These are phyloP conservation scores for Astragalus glycyphyllos DNA, from an alignment of 306 rosid species.

Conservation along the genomic window DNA sequence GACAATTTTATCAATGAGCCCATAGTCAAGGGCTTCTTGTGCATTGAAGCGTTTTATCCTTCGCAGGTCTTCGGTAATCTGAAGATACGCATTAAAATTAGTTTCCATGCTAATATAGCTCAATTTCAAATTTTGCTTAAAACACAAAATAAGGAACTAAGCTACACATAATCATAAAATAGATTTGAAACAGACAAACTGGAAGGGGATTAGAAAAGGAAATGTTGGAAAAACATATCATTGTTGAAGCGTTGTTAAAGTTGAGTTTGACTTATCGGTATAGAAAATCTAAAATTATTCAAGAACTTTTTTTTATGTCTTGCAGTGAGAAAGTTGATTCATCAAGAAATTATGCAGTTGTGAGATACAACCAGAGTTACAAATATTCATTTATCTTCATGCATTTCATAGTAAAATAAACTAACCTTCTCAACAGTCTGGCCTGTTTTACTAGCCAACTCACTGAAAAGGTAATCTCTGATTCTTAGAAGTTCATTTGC, in stretches of 20 bases:
- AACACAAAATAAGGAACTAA: constrained; percentile 7
- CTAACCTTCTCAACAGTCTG: constrained; percentile 90
- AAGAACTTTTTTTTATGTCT: too few relatives aligned
- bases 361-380: constrained; percentile 7
- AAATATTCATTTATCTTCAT: constrained; percentile 32
- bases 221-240: too few relatives aligned
- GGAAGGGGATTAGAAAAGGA: too few relatives aligned
- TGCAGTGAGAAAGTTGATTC: constrained; percentile 20
- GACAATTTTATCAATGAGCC: constrained; percentile 78
- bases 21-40: constrained; percentile 91
- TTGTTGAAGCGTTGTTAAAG: too few relatives aligned
- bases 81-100: constrained; percentile 45
- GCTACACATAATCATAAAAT: constrained; percentile 29
- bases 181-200: constrained; percentile 31
- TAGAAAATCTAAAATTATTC: too few relatives aligned
- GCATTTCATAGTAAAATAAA: constrained; percentile 35
- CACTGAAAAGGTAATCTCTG: constrained; percentile 74
- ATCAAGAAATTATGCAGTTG: background rate
- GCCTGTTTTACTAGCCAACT: constrained; percentile 80
- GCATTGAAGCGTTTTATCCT: constrained; percentile 74
- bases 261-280: too few relatives aligned
- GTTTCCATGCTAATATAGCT: constrained; percentile 31
- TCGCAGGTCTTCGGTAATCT: constrained; percentile 75
- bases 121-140: constrained; percentile 24
- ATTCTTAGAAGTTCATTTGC: constrained; percentile 89